Evolutionary conservation across 495 filamentous ascomycete genomes (phyloP).

Genomic region (Geoglossum glabrum): DNA sequence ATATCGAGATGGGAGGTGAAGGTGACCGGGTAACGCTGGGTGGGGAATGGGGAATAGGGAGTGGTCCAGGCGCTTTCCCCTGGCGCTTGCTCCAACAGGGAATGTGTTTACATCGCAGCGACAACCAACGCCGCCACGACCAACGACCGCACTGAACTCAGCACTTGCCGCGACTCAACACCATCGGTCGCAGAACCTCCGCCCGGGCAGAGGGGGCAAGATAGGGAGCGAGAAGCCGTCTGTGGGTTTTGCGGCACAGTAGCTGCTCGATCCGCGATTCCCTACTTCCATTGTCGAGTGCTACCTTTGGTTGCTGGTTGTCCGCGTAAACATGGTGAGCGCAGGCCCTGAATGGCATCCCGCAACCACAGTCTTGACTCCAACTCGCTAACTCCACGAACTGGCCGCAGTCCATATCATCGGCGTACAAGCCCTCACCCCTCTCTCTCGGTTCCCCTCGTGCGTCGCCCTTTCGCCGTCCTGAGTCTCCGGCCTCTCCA

Average conservation of each 20-base stretch:
- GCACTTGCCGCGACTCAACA: background rate
- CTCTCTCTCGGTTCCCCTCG: slow-evolving; percentile 6
- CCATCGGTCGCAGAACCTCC: background rate
- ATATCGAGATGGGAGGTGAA: background rate
- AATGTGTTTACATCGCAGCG: background rate
- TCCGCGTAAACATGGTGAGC: slow-evolving; percentile 2
- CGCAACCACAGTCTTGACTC: background rate
- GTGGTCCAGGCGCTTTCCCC: background rate
- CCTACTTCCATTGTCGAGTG: background rate
- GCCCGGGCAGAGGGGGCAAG: background rate
- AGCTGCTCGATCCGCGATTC: background rate
- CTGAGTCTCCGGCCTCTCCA: slow-evolving; percentile 6
- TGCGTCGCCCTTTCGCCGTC: slow-evolving; percentile 6
- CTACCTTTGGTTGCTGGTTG: too few relatives aligned
- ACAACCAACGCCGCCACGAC: background rate
- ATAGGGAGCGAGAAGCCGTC: background rate
- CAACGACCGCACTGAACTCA: background rate
- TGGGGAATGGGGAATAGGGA: background rate
- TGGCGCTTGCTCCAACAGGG: background rate
- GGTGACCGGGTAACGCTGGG: background rate
- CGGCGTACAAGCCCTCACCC: slow-evolving; percentile 5
- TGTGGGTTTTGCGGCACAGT: background rate
- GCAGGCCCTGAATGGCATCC: background rate
- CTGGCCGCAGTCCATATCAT: slow-evolving; percentile 1
- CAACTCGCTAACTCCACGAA: background rate